Percentiles rank a stretch among this genome's conserved stretches.
phyloP scores from a whole-genome alignment of 805 yeast genomes.

The Yamadazyma sp. region DNA sequence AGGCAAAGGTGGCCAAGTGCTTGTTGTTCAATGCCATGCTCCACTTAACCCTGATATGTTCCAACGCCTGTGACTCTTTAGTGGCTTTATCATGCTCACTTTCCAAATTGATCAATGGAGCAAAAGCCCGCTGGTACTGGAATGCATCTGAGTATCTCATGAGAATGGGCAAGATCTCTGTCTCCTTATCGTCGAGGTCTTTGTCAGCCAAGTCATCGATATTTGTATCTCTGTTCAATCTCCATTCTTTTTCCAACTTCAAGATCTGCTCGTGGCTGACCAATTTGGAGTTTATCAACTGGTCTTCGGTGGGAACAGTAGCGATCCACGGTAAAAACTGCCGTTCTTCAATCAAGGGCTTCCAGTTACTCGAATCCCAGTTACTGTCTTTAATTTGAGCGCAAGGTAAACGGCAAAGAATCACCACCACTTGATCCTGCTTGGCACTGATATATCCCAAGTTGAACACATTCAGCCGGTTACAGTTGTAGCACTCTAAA shows the following conservation, averaged over 20 bases:
- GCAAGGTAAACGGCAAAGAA: constrained; percentile 86
- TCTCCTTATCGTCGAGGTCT: constrained; percentile 46
- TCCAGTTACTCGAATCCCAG: constrained; percentile 92
- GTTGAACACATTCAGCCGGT: constrained; percentile 72
- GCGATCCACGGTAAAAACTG: constrained; percentile 83
- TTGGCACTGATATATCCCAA: constrained; percentile 88
- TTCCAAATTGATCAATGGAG: constrained; percentile 78
- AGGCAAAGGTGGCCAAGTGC: constrained; percentile 65
- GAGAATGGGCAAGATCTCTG: constrained; percentile 67
- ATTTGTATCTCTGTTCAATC: constrained; percentile 66
- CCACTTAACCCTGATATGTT: constrained; percentile 75
- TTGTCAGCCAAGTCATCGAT: constrained; percentile 50
- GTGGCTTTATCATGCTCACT: constrained; percentile 74
- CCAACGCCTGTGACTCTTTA: constrained; percentile 76
- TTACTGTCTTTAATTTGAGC: constrained; percentile 70
- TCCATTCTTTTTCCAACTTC: constrained; percentile 80
- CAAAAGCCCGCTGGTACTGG: constrained; percentile 82
- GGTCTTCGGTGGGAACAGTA: constrained; percentile 64
- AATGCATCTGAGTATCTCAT: constrained; percentile 79
- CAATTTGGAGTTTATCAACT: constrained; percentile 42
- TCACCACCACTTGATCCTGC: constrained; percentile 80
- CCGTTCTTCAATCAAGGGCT: constrained; percentile 76
- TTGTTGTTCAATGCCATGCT: constrained; percentile 61
- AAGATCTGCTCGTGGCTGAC: constrained; percentile 65
- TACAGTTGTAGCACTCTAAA: constrained; percentile 89